Evolutionary conservation across 495 filamentous ascomycete genomes (phyloP).

Genomic region (Tuber brumale): DNA sequence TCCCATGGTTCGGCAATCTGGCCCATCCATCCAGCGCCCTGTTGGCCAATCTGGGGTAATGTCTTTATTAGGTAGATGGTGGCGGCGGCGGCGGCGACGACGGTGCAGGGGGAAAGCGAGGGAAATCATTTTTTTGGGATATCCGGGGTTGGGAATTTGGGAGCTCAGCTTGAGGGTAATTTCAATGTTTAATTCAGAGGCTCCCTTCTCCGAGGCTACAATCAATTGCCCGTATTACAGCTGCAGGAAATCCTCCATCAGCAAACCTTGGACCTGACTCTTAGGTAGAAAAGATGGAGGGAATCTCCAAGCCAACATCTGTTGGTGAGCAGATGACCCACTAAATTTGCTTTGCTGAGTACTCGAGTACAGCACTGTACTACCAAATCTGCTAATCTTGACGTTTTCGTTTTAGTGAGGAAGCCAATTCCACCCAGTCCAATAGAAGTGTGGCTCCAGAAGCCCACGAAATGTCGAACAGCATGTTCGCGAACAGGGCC

Average conservation of each 20-base stretch:
- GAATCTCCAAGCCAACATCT: neutral
- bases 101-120: neutral
- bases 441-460: neutral
- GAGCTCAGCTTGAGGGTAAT: slow-evolving; percentile 2
- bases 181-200: neutral
- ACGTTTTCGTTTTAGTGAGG: neutral
- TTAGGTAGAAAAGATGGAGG: neutral
- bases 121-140: neutral
- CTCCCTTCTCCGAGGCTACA: neutral
- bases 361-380: neutral
- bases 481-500: neutral
- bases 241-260: neutral
- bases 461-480: neutral
- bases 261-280: neutral
- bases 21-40: neutral
- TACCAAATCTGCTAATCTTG: neutral
- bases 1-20: slow-evolving; percentile 2
- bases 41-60: neutral
- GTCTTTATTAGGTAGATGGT: neutral
- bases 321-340: neutral
- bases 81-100: neutral
- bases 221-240: neutral
- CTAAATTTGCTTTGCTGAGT: neutral
- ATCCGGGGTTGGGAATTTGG: neutral
- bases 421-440: neutral